Conservation (phyloP, 1,139 yeast species). For the Taphrina pruni region DNA sequence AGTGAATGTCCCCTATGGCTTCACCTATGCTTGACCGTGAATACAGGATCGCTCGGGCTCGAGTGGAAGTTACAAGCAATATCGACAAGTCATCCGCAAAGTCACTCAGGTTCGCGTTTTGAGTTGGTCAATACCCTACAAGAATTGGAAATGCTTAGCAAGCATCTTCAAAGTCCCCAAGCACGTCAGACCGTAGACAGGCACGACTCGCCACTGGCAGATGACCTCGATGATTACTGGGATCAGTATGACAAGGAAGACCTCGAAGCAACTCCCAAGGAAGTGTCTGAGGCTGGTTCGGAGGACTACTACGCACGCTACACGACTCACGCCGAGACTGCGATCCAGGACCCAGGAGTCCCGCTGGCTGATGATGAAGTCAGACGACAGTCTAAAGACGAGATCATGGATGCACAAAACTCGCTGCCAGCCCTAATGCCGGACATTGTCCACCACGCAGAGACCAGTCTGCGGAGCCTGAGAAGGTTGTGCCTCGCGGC, state of each 20-base stretch:
- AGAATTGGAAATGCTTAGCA: constrained; percentile 1
- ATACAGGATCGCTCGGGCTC: constrained; percentile 2
- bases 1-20: constrained; percentile 6
- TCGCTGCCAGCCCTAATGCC: constrained; percentile 8
- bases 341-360: constrained; percentile 3
- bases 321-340: constrained; percentile 24
- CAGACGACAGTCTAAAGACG: neutral
- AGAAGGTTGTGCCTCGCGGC: constrained; percentile 20
- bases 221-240: constrained; percentile 30
- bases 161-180: neutral
- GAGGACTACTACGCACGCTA: constrained; percentile 37
- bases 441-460: constrained; percentile 26
- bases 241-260: constrained; percentile 19
- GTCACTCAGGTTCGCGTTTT: neutral
- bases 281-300: constrained; percentile 2
- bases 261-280: neutral
- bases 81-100: neutral
- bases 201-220: neutral
- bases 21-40: constrained; percentile 3
- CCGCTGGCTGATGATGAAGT: neutral
- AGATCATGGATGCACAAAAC: too few species aligned
- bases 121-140: neutral
- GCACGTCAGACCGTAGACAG: neutral
- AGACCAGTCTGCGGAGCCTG: constrained; percentile 25
- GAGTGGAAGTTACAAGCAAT: constrained; percentile 14